phyloP scores from a whole-genome alignment of 2,329 filamentous ascomycete genomes.

The Nemania sp. region DNA sequence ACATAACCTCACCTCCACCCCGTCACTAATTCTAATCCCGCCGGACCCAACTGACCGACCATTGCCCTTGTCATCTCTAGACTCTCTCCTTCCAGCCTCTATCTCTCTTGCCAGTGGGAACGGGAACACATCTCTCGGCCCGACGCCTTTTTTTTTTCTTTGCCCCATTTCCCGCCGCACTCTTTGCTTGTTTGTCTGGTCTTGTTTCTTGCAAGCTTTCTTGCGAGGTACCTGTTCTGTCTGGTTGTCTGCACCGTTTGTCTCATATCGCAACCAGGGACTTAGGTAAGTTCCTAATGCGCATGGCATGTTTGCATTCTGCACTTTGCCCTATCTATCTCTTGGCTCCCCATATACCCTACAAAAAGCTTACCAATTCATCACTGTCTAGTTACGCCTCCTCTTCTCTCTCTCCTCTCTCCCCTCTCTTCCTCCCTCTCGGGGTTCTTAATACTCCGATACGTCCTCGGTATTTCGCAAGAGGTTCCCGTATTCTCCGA shows the following conservation, averaged over 20 bases:
- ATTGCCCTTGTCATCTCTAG: slow-evolving; percentile 5
- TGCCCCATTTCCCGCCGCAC: slow-evolving; percentile 9
- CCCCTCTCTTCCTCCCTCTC: not conserved
- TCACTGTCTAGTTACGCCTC: not conserved
- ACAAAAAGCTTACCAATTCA: slow-evolving; percentile 8
- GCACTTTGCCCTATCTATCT: not conserved
- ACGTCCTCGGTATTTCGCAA: slow-evolving; percentile 17
- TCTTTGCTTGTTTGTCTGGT: slow-evolving; percentile 19
- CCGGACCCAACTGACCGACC: not conserved
- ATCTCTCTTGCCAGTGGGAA: slow-evolving; percentile 4
- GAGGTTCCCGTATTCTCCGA: slow-evolving; percentile 14
- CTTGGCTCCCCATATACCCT: not conserved
- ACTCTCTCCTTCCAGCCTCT: slow-evolving; percentile 16
- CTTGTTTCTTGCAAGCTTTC: slow-evolving; percentile 25
- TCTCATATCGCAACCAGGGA: slow-evolving; percentile 15
- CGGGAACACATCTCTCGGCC: slow-evolving; percentile 15
- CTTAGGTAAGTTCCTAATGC: slow-evolving; percentile 28
- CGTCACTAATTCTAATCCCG: slow-evolving; percentile 1
- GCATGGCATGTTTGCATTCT: not conserved
- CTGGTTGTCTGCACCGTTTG: slow-evolving; percentile 21
- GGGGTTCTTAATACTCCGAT: slow-evolving; percentile 9
- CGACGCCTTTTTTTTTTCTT: slow-evolving; percentile 18
- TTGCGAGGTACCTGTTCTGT: slow-evolving; percentile 25
- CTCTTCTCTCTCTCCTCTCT: no score
- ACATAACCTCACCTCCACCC: not conserved